Evolutionary conservation across 306 rosid genomes (phyloP).

Genomic region (Ceratonia siliqua): DNA sequence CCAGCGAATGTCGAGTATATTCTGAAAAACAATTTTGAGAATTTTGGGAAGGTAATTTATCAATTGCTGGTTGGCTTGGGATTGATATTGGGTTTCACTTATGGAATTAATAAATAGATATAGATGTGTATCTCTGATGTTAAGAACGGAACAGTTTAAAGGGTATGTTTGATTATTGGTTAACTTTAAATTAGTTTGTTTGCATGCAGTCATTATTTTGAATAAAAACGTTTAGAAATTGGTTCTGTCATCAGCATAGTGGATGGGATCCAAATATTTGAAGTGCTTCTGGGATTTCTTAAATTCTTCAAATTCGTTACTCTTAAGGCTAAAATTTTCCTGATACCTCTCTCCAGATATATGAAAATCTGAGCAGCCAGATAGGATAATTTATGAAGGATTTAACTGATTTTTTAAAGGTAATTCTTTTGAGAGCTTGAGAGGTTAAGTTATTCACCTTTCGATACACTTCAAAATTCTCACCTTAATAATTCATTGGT

Average conservation of each 20-base stretch:
- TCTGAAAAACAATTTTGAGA: conserved; percentile 74
- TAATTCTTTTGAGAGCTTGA: too few species aligned
- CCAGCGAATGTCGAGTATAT: conserved; percentile 79
- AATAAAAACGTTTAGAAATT: background rate
- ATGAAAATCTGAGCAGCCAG: background rate
- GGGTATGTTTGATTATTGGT: background rate
- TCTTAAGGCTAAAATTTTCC: background rate
- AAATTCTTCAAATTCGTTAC: background rate
- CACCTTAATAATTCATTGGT: too few species aligned
- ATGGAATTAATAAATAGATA: background rate
- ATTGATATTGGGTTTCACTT: background rate
- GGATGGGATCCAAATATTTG: background rate
- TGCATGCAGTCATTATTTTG: background rate
- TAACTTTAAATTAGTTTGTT: background rate
- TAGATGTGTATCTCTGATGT: background rate
- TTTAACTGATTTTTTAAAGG: conserved; percentile 15
- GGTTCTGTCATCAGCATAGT: background rate
- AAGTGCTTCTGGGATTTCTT: background rate
- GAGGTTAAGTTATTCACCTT: too few species aligned
- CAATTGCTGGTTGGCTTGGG: background rate
- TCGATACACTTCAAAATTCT: too few species aligned
- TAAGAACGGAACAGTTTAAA: background rate
- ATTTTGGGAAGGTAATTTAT: conserved; percentile 76
- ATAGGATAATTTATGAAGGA: background rate
- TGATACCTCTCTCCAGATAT: background rate